phyloP scores from a whole-genome alignment of 2,329 filamentous ascomycete genomes.

The Sporothrix globosa region DNA sequence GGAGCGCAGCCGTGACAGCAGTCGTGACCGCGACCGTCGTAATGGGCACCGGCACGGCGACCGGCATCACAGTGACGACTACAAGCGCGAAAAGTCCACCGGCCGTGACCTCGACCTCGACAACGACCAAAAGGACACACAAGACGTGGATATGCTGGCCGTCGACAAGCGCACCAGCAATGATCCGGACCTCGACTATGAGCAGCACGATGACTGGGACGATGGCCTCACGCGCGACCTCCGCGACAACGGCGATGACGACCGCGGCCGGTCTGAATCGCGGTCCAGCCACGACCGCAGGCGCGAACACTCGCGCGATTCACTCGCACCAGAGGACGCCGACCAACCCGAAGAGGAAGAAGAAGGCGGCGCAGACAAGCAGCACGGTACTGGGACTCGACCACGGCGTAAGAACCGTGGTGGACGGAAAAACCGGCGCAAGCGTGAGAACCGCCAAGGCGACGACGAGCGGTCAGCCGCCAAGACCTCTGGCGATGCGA shows the following conservation, averaged over 20 bases:
- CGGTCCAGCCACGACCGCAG: constrained; percentile 36
- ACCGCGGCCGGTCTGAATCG: constrained; percentile 23
- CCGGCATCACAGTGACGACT: background rate
- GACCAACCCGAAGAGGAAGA: background rate
- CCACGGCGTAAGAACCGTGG: constrained; percentile 32
- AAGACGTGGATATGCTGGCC: background rate
- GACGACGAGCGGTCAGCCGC: background rate
- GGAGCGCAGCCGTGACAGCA: constrained; percentile 42
- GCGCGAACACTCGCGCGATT: constrained; percentile 24
- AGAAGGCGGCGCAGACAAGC: background rate
- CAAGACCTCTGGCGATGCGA: constrained; percentile 2
- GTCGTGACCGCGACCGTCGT: constrained; percentile 42
- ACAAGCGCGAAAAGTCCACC: background rate
- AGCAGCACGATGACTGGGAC: constrained; percentile 29
- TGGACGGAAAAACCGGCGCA: constrained; percentile 30
- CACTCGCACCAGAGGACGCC: background rate
- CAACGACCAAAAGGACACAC: background rate
- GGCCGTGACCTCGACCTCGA: background rate
- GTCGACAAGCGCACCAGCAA: constrained; percentile 6
- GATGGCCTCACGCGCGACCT: background rate
- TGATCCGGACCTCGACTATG: constrained; percentile 31
- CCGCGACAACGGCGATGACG: constrained; percentile 8
- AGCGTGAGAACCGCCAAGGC: background rate
- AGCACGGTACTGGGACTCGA: background rate
- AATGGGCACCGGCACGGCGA: constrained; percentile 39